Base-by-base conservation (phyloP, 192 early-diverging fungal species). In the Coemansia sp. region DNA sequence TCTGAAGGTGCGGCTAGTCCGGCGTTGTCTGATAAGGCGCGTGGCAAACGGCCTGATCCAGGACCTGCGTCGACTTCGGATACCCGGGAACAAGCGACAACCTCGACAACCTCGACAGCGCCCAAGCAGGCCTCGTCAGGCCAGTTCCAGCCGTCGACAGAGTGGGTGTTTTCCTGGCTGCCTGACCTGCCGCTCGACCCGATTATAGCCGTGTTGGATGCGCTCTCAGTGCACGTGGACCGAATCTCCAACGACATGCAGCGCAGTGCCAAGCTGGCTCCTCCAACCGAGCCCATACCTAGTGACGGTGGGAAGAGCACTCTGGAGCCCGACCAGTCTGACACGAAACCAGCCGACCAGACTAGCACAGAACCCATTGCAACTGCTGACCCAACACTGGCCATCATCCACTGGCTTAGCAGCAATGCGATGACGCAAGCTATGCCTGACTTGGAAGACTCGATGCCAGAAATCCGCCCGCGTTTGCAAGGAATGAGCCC, bases 21-120 rank as follows among this genome's bases (percentile, higher is more conserved):
- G 9, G 66, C 69, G n/a, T 46, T 90, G n/a, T 92, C 92, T 7
- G 90, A 90, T 25, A 92, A 91, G 73, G 86, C 86, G 1, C 85
- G 83, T 14, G 92, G 90, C 14, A 92, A 92, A 63, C 61, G 81
- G 34, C 87, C 89, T 2, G 87, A 85, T 3, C 26, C 56, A 14
- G 37, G 23, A 5, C 42, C 49, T 34, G 53, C 60, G 50, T 25
- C 54, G 36, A 20, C 21, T 3, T 28, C 56, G 20, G 26, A 55
- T 37, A 57, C 50, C 15, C 64, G 53, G 18, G 68, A 58, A 5
- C 44, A 60, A 21, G 6, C 26, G 7, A 23, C 14, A 47, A n/a
- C 15, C 14, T 4, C 26, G 7, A 23, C 14, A 47, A n/a, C 15
- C 14, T 4, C 66, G 2, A 34, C 54, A 7, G 26, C 40, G 12